Evolutionary conservation across 345 rosid species (phyloP).

Genomic region (Excoecaria cochinchinensis): DNA sequence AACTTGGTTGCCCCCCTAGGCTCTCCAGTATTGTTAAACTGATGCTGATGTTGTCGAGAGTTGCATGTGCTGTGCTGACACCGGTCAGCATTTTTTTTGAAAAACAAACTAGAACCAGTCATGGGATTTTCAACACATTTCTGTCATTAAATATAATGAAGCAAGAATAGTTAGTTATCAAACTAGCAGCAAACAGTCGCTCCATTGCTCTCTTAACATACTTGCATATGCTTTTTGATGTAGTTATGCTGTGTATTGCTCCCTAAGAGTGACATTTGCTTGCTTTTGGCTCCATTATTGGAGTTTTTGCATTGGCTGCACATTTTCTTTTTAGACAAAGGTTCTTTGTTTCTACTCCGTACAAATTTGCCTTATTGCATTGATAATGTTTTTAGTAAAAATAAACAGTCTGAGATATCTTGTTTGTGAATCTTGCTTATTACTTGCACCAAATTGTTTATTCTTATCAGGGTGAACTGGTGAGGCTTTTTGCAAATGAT

Average conservation of each 20-base stretch:
- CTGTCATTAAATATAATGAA: neutral
- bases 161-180: no score
- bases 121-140: neutral
- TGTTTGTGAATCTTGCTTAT: conserved; percentile 15
- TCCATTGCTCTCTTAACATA: neutral
- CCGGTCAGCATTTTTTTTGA: neutral
- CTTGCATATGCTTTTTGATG: neutral
- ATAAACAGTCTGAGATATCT: neutral
- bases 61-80: neutral
- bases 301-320: neutral
- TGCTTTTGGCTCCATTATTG: conserved; percentile 1
- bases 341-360: neutral
- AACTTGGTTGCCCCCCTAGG: neutral
- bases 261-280: neutral
- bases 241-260: neutral
- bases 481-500: conserved; percentile 83
- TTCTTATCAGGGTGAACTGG: conserved; percentile 74
- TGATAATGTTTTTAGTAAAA: neutral
- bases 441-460: conserved; percentile 9
- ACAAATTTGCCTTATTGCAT: neutral
- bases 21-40: no score
- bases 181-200: neutral
- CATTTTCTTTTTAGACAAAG: neutral
- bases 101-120: neutral
- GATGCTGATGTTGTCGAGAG: neutral